A percentile compares a stretch with the other conserved stretches of the same genome.
These are phyloP conservation scores for Arabidopsis lyrata DNA, from an alignment of 441 rosid species.

Conservation along the genomic window DNA sequence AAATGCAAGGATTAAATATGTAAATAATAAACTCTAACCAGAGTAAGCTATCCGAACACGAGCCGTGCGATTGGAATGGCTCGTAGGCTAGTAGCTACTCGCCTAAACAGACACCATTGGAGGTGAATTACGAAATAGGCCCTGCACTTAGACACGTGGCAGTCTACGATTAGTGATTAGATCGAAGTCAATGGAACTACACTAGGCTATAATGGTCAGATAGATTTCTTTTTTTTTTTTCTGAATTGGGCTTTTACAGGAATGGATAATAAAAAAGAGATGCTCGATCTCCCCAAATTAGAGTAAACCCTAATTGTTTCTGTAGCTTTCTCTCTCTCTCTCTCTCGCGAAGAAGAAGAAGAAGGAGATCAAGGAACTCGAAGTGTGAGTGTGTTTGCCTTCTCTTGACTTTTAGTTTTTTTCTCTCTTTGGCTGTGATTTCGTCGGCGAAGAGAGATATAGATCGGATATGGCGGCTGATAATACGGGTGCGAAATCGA, in stretches of 20 bases:
- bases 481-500: conserved; percentile 60
- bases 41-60: not conserved
- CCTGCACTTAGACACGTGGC: not conserved
- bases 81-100: conserved; percentile 16
- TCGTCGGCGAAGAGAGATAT: conserved; percentile 37
- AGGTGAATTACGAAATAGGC: conserved; percentile 10
- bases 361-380: conserved; percentile 35
- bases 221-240: not conserved
- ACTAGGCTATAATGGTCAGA: conserved; percentile 36
- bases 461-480: conserved; percentile 61
- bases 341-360: not conserved
- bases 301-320: conserved; percentile 47
- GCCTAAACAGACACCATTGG: conserved; percentile 12
- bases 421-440: conserved; percentile 38
- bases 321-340: conserved; percentile 15
- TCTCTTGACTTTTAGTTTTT: conserved; percentile 15
- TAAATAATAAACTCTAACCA: conserved; percentile 16
- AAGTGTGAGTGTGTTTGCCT: conserved; percentile 27
- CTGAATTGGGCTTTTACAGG: conserved; percentile 29
- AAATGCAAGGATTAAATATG: conserved; percentile 1
- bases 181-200: not conserved
- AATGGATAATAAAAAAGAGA: conserved; percentile 38
- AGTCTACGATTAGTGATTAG: not conserved
- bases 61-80: conserved; percentile 28
- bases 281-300: conserved; percentile 42